phyloP scores from a whole-genome alignment of 352 stramenopile genomes.

The Pythium periplocum region DNA sequence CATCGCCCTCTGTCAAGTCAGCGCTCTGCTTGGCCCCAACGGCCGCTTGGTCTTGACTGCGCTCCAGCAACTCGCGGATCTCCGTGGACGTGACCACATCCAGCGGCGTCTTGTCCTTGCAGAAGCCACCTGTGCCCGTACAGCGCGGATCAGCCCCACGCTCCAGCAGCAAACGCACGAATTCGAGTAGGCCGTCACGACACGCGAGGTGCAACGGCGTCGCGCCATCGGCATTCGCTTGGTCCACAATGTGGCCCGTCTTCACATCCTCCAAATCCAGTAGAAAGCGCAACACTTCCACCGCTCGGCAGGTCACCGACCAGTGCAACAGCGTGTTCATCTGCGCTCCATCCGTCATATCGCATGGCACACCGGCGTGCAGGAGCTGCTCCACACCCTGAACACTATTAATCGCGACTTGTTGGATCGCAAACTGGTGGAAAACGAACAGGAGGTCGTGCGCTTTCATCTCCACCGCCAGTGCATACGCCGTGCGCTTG shows the following conservation, averaged over 20 bases:
- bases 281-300: slow-evolving; percentile 42
- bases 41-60: slow-evolving; percentile 11
- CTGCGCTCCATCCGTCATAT: slow-evolving; percentile 41
- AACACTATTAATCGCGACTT: slow-evolving; percentile 66
- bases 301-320: slow-evolving; percentile 68
- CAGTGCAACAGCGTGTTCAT: slow-evolving; percentile 72
- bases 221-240: slow-evolving; percentile 59
- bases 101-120: slow-evolving; percentile 44
- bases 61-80: slow-evolving; percentile 28
- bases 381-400: slow-evolving; percentile 54
- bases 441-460: slow-evolving; percentile 73
- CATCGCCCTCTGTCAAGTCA: background rate
- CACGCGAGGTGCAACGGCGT: slow-evolving; percentile 76
- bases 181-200: slow-evolving; percentile 44
- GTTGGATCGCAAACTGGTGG: slow-evolving; percentile 83
- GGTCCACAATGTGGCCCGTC: slow-evolving; percentile 34
- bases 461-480: slow-evolving; percentile 54
- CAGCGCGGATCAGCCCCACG: slow-evolving; percentile 37
- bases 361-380: slow-evolving; percentile 43
- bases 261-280: slow-evolving; percentile 33
- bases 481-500: slow-evolving; percentile 51
- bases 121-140: slow-evolving; percentile 40
- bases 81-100: slow-evolving; percentile 51
- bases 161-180: slow-evolving; percentile 42
- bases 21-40: slow-evolving; percentile 1